Conservation (phyloP, 2,329 filamentous ascomycete genomes). For the Fusarium pilosicola region DNA sequence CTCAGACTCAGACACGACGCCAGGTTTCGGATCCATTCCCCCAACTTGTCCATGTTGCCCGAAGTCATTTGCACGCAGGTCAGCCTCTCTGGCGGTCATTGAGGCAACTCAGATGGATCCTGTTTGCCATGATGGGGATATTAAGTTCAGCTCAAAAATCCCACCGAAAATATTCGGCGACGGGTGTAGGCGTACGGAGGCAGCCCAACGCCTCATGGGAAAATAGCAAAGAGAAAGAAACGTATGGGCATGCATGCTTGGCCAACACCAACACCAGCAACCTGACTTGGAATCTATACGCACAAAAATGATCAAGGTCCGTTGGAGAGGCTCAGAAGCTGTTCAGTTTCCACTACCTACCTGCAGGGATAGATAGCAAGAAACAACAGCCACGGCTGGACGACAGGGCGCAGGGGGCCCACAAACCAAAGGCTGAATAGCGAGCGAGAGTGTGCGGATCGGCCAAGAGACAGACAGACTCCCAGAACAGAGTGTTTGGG, state of each 20-base stretch:
- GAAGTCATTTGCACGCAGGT: slow-evolving; percentile 9
- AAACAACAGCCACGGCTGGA: slow-evolving; percentile 28
- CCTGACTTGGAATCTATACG: not conserved
- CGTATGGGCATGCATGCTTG: slow-evolving; percentile 14
- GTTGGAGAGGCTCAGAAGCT: slow-evolving; percentile 1
- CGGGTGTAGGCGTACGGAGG: not conserved
- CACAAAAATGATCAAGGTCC: not conserved
- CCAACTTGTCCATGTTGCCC: slow-evolving; percentile 20
- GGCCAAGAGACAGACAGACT: not conserved
- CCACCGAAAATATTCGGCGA: slow-evolving; percentile 36
- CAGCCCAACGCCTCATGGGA: not conserved
- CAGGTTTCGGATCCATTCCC: slow-evolving; percentile 18
- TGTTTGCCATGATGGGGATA: slow-evolving; percentile 20
- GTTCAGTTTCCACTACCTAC: slow-evolving; percentile 23
- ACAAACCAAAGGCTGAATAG: slow-evolving; percentile 15
- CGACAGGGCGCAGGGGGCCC: slow-evolving; percentile 7
- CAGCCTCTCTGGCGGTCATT: slow-evolving; percentile 13
- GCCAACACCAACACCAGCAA: slow-evolving; percentile 11
- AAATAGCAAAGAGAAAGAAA: not conserved
- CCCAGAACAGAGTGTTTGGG: not conserved
- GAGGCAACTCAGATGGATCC: slow-evolving; percentile 4
- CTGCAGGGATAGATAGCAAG: slow-evolving; percentile 23
- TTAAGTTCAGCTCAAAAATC: not conserved
- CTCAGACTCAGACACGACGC: slow-evolving; percentile 13
- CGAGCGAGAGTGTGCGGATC: slow-evolving; percentile 20